Evolutionary conservation across 108 stramenopile species (phyloP), one percentile per base, ranked within the genome.

Genomic region (Parietichytrium sp.): DNA sequence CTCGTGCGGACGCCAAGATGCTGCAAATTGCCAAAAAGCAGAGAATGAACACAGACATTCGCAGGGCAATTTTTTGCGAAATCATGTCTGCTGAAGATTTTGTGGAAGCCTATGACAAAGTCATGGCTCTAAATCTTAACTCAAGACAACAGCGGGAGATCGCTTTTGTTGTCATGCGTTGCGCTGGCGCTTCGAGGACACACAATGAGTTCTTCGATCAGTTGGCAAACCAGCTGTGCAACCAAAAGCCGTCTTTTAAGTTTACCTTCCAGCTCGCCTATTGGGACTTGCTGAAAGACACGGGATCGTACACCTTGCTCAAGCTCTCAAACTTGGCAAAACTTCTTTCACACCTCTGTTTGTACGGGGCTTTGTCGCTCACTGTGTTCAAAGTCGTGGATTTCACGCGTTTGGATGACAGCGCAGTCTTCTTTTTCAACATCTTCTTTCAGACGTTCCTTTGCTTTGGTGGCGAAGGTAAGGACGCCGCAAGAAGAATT

Each of bases 81-180:
- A 72, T 72, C 1, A 72, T 72, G 61, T 72, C 61, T n/a, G 61
- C 61, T 6, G 61, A 72, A 45, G 61, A 72, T 72, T 33, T 42
- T 20, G 36, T 72, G 36, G 61, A 72, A n/a, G 61, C 38, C 16
- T 23, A 45, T 6, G 38, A 72, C 20, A 33, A 42, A n/a, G 38
- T 72, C 15, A 10, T 42, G 15, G 61, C 61, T 12, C 20, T 72
- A 8, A 72, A 72, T n/a, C 33, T 72, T 7, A 36, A 3, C 6
- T 33, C 36, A 33, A 33, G 61, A 13, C 61, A 72, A 25, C 38
- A 72, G 61, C 61, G 61, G 2, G 61, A 72, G 61, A 72, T 72
- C 20, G 61, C 61, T 6, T 42, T 45, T 10, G 61, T 72, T 8
- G 42, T 72, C 20, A 45, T 45, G 38, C 61, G 61, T 25, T 72